Percentiles rank a stretch among this genome's conserved stretches.
phyloP scores from a whole-genome alignment of 2,329 filamentous ascomycete species.

The Aureobasidium sp. region DNA sequence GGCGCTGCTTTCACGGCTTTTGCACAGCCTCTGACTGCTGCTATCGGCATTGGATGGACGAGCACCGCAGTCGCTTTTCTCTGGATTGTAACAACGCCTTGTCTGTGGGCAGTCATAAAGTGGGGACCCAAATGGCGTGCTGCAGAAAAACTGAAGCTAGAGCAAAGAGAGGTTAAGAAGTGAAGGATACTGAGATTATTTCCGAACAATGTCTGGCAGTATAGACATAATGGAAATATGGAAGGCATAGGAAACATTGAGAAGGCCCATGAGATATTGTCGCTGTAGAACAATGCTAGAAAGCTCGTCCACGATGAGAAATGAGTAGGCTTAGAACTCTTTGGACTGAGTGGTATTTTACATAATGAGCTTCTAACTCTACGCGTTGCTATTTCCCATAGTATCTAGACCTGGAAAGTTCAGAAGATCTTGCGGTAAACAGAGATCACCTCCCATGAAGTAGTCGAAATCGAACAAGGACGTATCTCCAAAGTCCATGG shows the following conservation, averaged over 20 bases:
- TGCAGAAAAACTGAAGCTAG: constrained; percentile 23
- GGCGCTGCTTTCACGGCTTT: constrained; percentile 33
- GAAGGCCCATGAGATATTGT: no score
- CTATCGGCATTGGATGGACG: constrained; percentile 38
- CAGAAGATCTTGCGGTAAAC: neutral
- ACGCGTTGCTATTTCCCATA: neutral
- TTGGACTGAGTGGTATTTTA: no score
- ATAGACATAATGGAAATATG: no score
- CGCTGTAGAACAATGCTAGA: no score
- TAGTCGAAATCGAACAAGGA: constrained; percentile 1
- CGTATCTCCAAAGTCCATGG: neutral
- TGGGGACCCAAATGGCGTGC: constrained; percentile 40
- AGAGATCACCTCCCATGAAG: constrained; percentile 1
- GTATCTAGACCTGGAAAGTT: neutral
- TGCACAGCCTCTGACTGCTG: constrained; percentile 34
- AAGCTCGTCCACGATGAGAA: no score
- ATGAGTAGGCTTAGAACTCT: no score
- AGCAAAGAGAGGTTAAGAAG: constrained; percentile 21
- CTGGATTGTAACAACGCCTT: constrained; percentile 32
- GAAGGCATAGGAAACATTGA: no score
- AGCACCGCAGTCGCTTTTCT: constrained; percentile 41
- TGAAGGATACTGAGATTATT: neutral
- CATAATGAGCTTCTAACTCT: no score
- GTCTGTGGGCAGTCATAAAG: constrained; percentile 34
- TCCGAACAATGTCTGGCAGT: no score